Conservation (phyloP, 345 rosid species). For the Citrus inodora region DNA sequence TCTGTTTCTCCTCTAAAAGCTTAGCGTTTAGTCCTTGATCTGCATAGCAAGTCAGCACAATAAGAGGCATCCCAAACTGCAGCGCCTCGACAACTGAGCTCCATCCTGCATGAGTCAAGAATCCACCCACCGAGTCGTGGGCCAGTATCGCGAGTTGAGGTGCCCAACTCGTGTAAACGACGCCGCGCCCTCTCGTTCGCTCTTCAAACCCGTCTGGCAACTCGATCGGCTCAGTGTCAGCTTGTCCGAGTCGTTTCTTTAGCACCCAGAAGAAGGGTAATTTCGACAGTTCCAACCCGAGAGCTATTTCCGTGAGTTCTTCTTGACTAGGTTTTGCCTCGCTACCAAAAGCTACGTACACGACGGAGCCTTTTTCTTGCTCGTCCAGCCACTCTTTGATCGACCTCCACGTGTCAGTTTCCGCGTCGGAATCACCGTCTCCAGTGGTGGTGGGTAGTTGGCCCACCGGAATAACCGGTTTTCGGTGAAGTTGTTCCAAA, state of each 20-base stretch:
- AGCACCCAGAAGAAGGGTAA: conserved; percentile 46
- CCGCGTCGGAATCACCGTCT: background rate
- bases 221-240: conserved; percentile 20
- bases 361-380: conserved; percentile 10
- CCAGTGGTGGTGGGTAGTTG: conserved; percentile 28
- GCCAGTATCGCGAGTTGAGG: conserved; percentile 35
- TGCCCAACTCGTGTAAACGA: conserved; percentile 39
- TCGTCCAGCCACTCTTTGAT: conserved; percentile 36
- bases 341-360: conserved; percentile 40
- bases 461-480: conserved; percentile 49
- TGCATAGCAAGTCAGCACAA: conserved; percentile 17
- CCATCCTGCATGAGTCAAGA: conserved; percentile 36
- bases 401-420: conserved; percentile 21
- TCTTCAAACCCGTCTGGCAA: conserved; percentile 37
- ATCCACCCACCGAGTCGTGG: conserved; percentile 38
- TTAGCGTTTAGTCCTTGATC: conserved; percentile 33
- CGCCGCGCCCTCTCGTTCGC: conserved; percentile 25
- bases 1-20: conserved; percentile 12
- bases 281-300: conserved; percentile 35
- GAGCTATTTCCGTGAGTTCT: conserved; percentile 30
- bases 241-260: conserved; percentile 10
- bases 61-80: conserved; percentile 4
- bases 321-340: conserved; percentile 35
- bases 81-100: conserved; percentile 28
- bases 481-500: conserved; percentile 20